Evolutionary conservation across 176 grass and related monocot species (phyloP).

Genomic region (Zea mays): Zm-B73-REFERENCE-NAM-5.0 NC_050098.1:188503501-188504000

Average conservation of each 20-base stretch:
- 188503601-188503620: constrained; percentile 6
- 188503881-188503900: too few species aligned
- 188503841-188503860: too few species aligned
- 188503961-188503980: too few species aligned
- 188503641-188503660: constrained; percentile 8
- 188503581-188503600: background rate
- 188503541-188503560: constrained; percentile 26
- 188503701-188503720: constrained; percentile 28
- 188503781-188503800: background rate
- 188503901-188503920: too few species aligned
- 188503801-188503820: background rate
- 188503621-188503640: too few species aligned
- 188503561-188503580: constrained; percentile 2
- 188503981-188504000: too few species aligned
- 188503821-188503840: background rate
- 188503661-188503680: constrained; percentile 27
- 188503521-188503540: constrained; percentile 20
- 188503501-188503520: background rate
- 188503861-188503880: too few species aligned
- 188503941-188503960: too few species aligned
- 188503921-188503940: too few species aligned
- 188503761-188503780: background rate
- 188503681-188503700: constrained; percentile 28
- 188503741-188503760: background rate
- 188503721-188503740: background rate